Base-by-base conservation (phyloP, 2,329 filamentous ascomycete species). In the Cladophialophora bantiana region DNA sequence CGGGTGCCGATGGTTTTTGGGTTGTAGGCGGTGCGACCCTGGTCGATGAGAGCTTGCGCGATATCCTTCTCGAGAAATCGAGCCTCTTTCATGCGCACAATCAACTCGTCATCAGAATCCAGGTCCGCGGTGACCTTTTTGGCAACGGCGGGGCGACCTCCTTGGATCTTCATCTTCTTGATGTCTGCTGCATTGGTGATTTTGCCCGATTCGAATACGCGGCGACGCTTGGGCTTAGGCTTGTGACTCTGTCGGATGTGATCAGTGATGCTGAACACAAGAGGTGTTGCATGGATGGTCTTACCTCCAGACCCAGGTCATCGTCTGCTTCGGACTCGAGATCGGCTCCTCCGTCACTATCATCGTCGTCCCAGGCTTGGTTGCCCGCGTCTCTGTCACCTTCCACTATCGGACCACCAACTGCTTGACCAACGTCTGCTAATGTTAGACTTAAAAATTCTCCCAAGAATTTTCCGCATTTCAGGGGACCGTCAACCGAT, bases 111-210 rank as follows among this genome's bases (percentile, higher is more conserved):
- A 40, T 83, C 82, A 0, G 78, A 79, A 70, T 84, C 81, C 52
- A 83, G 77, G 48, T 83, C 77, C 26, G 75, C 75, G 7, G 74
- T 75, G 26, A 84, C 78, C 42, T 75, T 78, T 73, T 80, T 84
- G 18, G 80, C 74, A 31, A 79, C 75, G 4, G 80, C 78, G 26
- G 81, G 75, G 18, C 75, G 75, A 13, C 78, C 78, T 9, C 79
- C 78, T n/a, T 74, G 72, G 32, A 82, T 82, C 12, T 75, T 81
- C 64, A 77, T 84, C 34, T 86, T 84, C 77, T 86, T 83, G 82
- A 63, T 58, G 55, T 65, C 61, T 7, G 38, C n/a, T 13, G 58
- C 66, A 35, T 63, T 50, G 31, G 62, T 45, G 6, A 36, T 50
- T 40, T 57, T 66, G 36, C 34, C 67, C 18, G 59, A 48, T 26